Conservation (phyloP, 106 monocot species). For the Allium cepa region DNA sequence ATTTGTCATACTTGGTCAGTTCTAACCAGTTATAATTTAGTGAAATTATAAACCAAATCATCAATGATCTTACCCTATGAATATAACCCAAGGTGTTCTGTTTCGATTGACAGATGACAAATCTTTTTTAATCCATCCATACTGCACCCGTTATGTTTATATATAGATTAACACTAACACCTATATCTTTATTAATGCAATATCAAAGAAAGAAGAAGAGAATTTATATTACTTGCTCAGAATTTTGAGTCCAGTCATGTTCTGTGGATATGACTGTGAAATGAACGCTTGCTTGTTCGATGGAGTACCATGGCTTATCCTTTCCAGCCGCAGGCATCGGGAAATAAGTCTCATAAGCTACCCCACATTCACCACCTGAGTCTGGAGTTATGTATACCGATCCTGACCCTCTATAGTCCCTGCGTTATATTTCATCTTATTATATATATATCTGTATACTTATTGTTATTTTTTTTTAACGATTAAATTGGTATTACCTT, state of each 20-base stretch:
- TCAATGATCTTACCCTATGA: constrained; percentile 42
- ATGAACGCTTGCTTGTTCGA: constrained; percentile 66
- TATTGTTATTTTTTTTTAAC: too few species aligned
- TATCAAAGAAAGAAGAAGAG: background rate
- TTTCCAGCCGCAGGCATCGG: constrained; percentile 39
- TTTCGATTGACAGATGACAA: constrained; percentile 44
- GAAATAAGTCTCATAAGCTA: constrained; percentile 59
- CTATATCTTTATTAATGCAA: too few species aligned
- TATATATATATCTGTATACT: too few species aligned
- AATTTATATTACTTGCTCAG: constrained; percentile 33
- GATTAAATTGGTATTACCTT: too few species aligned
- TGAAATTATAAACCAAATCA: background rate
- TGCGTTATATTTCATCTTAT: constrained; percentile 6
- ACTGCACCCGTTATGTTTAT: constrained; percentile 14
- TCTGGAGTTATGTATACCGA: constrained; percentile 55
- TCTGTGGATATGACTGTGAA: constrained; percentile 64
- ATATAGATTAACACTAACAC: background rate
- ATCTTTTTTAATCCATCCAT: constrained; percentile 49
- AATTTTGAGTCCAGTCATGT: constrained; percentile 40
- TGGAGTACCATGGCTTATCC: constrained; percentile 71
- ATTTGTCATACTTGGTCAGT: background rate
- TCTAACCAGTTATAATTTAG: background rate
- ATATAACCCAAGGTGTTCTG: constrained; percentile 67
- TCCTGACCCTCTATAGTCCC: constrained; percentile 48
- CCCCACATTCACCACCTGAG: constrained; percentile 77